A percentile compares a stretch with the other conserved stretches of the same genome.
These are phyloP conservation scores for Cordyceps farinosa DNA, from an alignment of 2,329 filamentous ascomycete species.

Conservation along the genomic window DNA sequence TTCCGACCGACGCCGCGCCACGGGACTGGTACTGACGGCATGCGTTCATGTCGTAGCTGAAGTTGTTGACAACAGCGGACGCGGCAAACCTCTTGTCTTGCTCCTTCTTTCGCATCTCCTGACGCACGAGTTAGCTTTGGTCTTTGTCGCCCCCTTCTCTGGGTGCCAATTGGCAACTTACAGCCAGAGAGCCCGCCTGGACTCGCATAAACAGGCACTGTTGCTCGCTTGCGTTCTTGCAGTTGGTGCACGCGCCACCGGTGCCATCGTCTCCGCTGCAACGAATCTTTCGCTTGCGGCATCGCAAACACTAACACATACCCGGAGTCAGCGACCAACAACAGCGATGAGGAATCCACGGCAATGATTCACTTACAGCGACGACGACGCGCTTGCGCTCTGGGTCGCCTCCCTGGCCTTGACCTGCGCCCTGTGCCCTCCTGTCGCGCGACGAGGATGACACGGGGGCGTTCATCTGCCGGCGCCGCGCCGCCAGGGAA, in stretches of 20 bases:
- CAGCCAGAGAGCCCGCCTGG: constrained; percentile 26
- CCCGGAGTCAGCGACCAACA: not conserved
- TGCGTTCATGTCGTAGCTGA: constrained; percentile 30
- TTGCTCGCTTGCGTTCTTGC: constrained; percentile 67
- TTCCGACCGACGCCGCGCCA: not conserved
- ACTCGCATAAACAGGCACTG: constrained; percentile 81
- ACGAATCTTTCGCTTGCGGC: constrained; percentile 89
- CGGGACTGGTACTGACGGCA: constrained; percentile 28
- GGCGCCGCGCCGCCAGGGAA: not conserved
- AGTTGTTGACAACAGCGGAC: constrained; percentile 4
- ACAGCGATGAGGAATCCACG: not conserved
- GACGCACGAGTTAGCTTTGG: not conserved
- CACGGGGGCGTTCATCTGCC: not conserved
- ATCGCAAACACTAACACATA: constrained; percentile 70
- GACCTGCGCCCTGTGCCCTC: not conserved
- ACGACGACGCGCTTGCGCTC: constrained; percentile 1
- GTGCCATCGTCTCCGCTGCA: constrained; percentile 82
- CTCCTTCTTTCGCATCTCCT: constrained; percentile 3
- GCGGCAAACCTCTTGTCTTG: not conserved
- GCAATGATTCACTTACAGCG: not conserved
- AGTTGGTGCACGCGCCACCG: constrained; percentile 78
- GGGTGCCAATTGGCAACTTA: not conserved
- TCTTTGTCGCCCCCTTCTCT: not conserved
- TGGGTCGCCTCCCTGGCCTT: not conserved
- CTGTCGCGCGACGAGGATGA: not conserved